phyloP scores from a whole-genome alignment of 2,329 filamentous ascomycete species.

The Ophiostoma sp. region DNA sequence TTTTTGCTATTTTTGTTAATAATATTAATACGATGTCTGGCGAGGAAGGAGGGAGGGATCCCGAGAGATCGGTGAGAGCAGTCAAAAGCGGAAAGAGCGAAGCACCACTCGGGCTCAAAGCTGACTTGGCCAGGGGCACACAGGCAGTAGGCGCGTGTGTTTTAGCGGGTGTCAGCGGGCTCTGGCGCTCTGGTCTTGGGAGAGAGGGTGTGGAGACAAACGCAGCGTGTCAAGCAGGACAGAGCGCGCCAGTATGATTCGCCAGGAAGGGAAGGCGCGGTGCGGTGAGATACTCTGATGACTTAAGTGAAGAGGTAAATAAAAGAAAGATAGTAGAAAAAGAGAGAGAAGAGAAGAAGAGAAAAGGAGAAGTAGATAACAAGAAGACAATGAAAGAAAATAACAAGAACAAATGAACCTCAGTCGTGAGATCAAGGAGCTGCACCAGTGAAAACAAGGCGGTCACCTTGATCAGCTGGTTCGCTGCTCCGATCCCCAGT shows the following conservation, averaged over 20 bases:
- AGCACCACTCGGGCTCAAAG: not conserved
- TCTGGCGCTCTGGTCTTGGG: not conserved
- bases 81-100: constrained; percentile 6
- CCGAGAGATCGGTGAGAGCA: constrained; percentile 12
- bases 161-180: not conserved
- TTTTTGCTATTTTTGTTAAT: not conserved
- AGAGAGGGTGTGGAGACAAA: not conserved
- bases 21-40: not conserved
- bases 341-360: not conserved
- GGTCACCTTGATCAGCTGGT: not conserved
- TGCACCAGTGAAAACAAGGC: not conserved
- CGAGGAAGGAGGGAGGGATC: not conserved
- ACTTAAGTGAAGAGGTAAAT: not conserved
- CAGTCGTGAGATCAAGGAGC: not conserved
- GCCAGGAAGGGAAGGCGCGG: not conserved
- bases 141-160: not conserved
- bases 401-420: not conserved
- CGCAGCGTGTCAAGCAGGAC: not conserved
- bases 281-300: not conserved
- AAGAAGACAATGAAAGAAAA: not conserved
- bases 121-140: not conserved
- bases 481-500: not conserved
- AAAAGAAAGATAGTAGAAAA: not conserved
- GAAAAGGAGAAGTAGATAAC: not conserved
- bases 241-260: not conserved